These are phyloP conservation scores for Paramecium sonneborni DNA, from an alignment of 73 alveolate species.

Conservation along the genomic window DNA sequence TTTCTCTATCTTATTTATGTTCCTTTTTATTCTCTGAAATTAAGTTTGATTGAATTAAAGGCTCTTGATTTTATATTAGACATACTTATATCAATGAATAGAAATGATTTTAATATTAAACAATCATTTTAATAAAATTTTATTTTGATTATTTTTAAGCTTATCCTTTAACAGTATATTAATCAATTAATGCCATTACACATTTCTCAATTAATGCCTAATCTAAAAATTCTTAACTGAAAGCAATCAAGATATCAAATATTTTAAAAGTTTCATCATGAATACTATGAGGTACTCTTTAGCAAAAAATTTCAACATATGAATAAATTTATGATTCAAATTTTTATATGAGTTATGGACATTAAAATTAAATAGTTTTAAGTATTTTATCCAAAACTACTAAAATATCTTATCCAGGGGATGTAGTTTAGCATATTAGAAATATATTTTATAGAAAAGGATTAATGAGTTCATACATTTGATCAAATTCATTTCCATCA, in stretches of 20 bases:
- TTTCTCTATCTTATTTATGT: not conserved
- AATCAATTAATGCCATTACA: constrained; percentile 49
- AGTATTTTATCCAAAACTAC: not conserved
- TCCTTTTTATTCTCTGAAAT: not conserved
- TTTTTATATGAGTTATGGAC: not conserved
- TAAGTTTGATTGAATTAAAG: not conserved
- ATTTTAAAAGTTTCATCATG: constrained; percentile 65
- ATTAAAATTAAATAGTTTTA: not conserved
- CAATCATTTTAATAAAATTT: constrained; percentile 18
- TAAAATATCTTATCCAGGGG: constrained; percentile 3
- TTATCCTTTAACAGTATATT: constrained; percentile 65
- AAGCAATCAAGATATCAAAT: constrained; percentile 35
- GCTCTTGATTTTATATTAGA: not conserved
- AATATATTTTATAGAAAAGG: constrained; percentile 21
- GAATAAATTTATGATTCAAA: not conserved
- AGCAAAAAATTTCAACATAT: constrained; percentile 40
- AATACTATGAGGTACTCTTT: constrained; percentile 63
- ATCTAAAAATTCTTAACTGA: not conserved
- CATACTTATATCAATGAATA: not conserved
- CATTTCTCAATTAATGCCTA: constrained; percentile 45
- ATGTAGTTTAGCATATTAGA: not conserved
- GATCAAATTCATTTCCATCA: not conserved
- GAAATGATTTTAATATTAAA: not conserved
- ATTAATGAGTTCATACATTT: constrained; percentile 27
- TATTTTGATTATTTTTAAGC: constrained; percentile 60